Evolutionary conservation across 2,329 filamentous ascomycete genomes (phyloP).

Genomic region (Fusarium illudens): DNA sequence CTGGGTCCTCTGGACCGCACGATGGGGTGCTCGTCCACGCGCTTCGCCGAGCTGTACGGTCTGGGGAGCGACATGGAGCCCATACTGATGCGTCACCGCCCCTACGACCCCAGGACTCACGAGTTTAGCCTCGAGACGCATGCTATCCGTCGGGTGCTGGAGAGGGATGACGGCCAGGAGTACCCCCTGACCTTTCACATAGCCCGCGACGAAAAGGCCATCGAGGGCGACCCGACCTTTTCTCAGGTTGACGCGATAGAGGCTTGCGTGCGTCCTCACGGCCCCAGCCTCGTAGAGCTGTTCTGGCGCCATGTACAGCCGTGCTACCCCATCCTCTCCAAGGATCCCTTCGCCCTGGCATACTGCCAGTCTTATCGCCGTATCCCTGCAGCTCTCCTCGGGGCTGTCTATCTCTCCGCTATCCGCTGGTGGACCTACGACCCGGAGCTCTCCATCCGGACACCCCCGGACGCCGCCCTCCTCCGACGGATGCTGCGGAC

Average conservation of each 20-base stretch:
- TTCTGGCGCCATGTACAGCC: slow-evolving; percentile 69
- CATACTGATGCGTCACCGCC: slow-evolving; percentile 50
- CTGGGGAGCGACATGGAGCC: slow-evolving; percentile 48
- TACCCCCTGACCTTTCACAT: slow-evolving; percentile 48
- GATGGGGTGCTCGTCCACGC: slow-evolving; percentile 37
- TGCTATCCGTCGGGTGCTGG: slow-evolving; percentile 66
- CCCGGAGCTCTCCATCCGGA: slow-evolving; percentile 43
- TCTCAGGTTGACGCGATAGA: slow-evolving; percentile 59
- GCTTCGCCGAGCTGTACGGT: slow-evolving; percentile 46
- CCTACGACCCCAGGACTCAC: slow-evolving; percentile 58
- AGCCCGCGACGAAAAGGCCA: slow-evolving; percentile 44
- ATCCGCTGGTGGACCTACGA: slow-evolving; percentile 63
- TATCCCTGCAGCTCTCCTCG: slow-evolving; percentile 61
- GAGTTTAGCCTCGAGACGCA: slow-evolving; percentile 63
- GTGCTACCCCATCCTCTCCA: slow-evolving; percentile 61
- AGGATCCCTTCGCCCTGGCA: slow-evolving; percentile 62
- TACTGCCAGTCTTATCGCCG: slow-evolving; percentile 60
- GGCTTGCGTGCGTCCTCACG: slow-evolving; percentile 65
- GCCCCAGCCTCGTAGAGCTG: slow-evolving; percentile 65
- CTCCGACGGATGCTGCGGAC: slow-evolving; percentile 37
- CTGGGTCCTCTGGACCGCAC: slow-evolving; percentile 33
- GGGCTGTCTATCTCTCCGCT: slow-evolving; percentile 64
- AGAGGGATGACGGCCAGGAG: slow-evolving; percentile 54
- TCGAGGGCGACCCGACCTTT: slow-evolving; percentile 39
- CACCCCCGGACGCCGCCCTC: slow-evolving; percentile 37